Percentiles rank a stretch among this genome's conserved stretches.
phyloP scores from a whole-genome alignment of 2,329 filamentous ascomycete genomes.

The Pseudocercospora musae region DNA sequence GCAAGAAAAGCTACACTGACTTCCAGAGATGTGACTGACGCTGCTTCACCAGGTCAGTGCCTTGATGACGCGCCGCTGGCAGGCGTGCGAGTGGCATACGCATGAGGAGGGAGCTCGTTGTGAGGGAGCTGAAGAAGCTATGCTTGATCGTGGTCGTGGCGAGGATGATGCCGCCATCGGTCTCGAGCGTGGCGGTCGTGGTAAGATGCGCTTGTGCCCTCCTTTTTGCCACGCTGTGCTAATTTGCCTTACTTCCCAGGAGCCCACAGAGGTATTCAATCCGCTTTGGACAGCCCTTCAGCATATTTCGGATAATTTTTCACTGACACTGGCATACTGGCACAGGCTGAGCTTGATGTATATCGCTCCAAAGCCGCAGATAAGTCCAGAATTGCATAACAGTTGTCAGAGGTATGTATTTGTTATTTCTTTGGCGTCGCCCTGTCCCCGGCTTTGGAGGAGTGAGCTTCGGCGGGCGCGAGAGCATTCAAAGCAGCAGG shows the following conservation, averaged over 20 bases:
- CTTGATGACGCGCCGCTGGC: neutral
- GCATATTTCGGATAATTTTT: neutral
- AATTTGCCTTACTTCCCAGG: neutral
- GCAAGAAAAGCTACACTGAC: neutral
- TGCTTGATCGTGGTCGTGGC: conserved; percentile 1
- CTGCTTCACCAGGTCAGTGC: conserved; percentile 5
- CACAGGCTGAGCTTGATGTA: neutral
- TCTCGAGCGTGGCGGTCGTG: neutral
- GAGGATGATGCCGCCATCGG: neutral
- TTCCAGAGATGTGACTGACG: neutral
- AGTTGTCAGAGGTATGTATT: neutral
- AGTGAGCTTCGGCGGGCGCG: neutral
- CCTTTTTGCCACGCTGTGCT: neutral
- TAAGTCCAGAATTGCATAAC: neutral
- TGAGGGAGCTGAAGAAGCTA: conserved; percentile 4
- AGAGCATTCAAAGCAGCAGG: neutral
- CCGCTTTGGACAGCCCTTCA: neutral
- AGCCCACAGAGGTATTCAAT: neutral
- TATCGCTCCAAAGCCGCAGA: neutral
- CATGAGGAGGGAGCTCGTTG: conserved; percentile 10
- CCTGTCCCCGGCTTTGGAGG: neutral
- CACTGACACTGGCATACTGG: neutral
- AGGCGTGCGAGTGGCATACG: conserved; percentile 15
- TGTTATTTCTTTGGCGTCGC: neutral
- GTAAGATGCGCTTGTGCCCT: neutral